Base-by-base conservation (phyloP, 768 basidiomycete species). In the Tylopilus balloui region DNA sequence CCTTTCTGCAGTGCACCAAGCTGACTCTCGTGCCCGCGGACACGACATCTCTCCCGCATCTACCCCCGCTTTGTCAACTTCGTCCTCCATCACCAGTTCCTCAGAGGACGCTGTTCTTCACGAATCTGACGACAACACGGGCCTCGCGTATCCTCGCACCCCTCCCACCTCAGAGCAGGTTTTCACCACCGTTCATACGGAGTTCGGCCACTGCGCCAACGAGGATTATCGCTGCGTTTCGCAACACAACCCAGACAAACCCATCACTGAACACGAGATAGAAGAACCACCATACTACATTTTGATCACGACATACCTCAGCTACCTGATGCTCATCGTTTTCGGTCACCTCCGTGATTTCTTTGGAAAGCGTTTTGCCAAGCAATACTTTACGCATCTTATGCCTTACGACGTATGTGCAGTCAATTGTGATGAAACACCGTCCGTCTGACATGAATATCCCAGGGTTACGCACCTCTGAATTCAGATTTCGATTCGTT, bases 401-500 rank as follows among this genome's bases (percentile, higher is more conserved):
- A 82, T 91, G 71, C 86, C 92, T 41, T 73, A 78, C 55, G 76
- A 92, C 59, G 94, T 95, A 63, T 69, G 92, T 76, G 1, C n/a
- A 47, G 28, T 31, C 15, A 39, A 43, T 53, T 19, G 19, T 43
- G 0, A 15, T 48, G 28, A n/a, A 47, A 50, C 37, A 13, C 5
- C 44, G 23, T 48, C 34, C 50, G 3, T 10, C 35, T 41, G 14
- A 58, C 42, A 27, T 12, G 15, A 25, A 0, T 20, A 14, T 42
- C n/a, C 35, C 67, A 97, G 92, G 96, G 95, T 48, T 94, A 96
- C 62, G 95, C 94, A 2, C 89, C 96, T 6, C 78, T 98, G 52
- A 95, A 92, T 71, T 96, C 93, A 9, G 96, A 98, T 67, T 98
- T 98, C 58, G 95, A 98, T 69, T 98, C 96, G 6, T 99, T 98